Evolutionary conservation across 805 yeast species (phyloP).

Genomic region (Yarrowia osloensis): DNA sequence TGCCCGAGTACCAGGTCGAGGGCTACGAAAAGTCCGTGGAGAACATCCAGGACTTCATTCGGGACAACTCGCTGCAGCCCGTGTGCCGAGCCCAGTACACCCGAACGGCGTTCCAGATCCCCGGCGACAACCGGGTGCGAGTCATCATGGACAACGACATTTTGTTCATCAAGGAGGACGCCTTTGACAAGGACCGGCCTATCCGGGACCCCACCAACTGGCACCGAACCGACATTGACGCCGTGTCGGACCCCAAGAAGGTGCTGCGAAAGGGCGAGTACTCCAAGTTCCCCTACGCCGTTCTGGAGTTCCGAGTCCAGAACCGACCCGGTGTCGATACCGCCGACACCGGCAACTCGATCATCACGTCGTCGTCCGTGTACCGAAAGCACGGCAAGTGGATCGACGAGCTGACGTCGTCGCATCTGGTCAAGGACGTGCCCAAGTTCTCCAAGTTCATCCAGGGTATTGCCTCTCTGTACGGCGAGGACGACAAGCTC

Average conservation of each 20-base stretch:
- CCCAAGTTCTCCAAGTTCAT: slow-evolving; percentile 91
- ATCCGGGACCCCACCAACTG: slow-evolving; percentile 84
- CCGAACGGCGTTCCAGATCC: slow-evolving; percentile 95
- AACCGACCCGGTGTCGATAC: slow-evolving; percentile 45
- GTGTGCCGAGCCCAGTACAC: slow-evolving; percentile 82
- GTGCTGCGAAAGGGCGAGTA: slow-evolving; percentile 84
- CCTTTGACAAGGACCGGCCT: slow-evolving; percentile 81
- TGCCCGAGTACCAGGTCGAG: slow-evolving; percentile 54
- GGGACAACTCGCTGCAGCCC: slow-evolving; percentile 73
- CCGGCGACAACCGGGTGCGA: slow-evolving; percentile 93
- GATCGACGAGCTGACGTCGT: slow-evolving; percentile 82
- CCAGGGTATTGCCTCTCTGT: slow-evolving; percentile 88
- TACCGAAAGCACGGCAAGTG: slow-evolving; percentile 47
- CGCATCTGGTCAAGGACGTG: slow-evolving; percentile 87
- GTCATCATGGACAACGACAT: slow-evolving; percentile 89
- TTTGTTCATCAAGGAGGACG: slow-evolving; percentile 83
- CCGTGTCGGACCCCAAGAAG: slow-evolving; percentile 64
- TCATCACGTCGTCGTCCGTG: slow-evolving; percentile 34
- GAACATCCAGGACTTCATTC: slow-evolving; percentile 63
- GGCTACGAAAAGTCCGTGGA: slow-evolving; percentile 57
- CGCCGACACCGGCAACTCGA: slow-evolving; percentile 39
- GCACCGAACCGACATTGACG: slow-evolving; percentile 91
- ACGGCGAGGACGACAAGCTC: slow-evolving; percentile 84
- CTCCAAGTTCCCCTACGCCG: slow-evolving; percentile 69
- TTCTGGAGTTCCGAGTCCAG: slow-evolving; percentile 80